These are phyloP conservation scores for Schizophyllum amplum DNA, from an alignment of 1,284 basidiomycete species.

Conservation along the genomic window DNA sequence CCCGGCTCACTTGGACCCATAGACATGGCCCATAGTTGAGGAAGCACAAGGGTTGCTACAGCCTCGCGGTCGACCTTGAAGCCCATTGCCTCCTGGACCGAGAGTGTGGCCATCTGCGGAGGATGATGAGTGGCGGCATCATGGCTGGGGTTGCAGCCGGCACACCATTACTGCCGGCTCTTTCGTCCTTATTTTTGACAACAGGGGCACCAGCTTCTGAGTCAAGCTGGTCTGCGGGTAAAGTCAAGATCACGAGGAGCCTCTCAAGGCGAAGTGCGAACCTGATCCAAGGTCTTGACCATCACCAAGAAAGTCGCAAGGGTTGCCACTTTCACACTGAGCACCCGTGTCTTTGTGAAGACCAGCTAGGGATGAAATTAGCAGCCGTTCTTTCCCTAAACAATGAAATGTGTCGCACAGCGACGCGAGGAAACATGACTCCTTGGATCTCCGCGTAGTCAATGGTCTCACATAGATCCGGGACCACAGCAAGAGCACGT, in stretches of 20 bases:
- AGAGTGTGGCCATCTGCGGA: constrained; percentile 78
- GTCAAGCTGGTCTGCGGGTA: constrained; percentile 65
- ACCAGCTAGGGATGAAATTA: constrained; percentile 48
- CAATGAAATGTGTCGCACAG: constrained; percentile 43
- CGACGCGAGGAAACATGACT: constrained; percentile 80
- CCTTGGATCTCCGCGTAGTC: constrained; percentile 90
- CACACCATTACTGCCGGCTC: constrained; percentile 86
- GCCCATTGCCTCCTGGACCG: constrained; percentile 95
- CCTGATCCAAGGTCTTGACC: constrained; percentile 92
- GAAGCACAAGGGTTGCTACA: constrained; percentile 87
- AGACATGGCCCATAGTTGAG: constrained; percentile 93
- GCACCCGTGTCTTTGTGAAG: constrained; percentile 82
- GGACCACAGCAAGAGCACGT: constrained; percentile 78
- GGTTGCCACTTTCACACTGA: constrained; percentile 86
- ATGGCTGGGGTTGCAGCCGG: constrained; percentile 6
- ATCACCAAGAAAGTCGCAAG: constrained; percentile 85
- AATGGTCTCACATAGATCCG: constrained; percentile 85
- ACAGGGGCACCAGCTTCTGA: constrained; percentile 88
- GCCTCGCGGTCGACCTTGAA: constrained; percentile 93
- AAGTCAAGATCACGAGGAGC: constrained; percentile 12
- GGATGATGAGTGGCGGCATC: constrained; percentile 1
- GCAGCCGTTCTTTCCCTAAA: background rate
- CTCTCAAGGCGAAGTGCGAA: constrained; percentile 21
- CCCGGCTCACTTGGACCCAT: constrained; percentile 79
- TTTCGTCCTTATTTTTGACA: constrained; percentile 93